Conservation (phyloP, 2,329 filamentous ascomycete genomes). For the Achaetomium macrosporum region DNA sequence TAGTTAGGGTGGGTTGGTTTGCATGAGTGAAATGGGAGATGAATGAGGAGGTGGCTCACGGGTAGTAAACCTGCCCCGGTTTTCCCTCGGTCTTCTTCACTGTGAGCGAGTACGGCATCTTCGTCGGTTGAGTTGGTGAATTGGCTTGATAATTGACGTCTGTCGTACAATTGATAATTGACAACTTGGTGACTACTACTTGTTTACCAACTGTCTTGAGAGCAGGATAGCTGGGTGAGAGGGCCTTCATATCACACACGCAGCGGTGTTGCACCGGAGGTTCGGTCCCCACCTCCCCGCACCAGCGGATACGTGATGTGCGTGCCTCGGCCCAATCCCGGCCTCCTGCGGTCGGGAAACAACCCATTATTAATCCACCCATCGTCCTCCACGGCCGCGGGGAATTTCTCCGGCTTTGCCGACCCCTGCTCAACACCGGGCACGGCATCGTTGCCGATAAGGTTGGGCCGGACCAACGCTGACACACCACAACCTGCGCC, state of each 20-base stretch:
- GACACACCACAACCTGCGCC: not conserved
- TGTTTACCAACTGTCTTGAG: too few species aligned
- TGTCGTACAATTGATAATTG: not conserved
- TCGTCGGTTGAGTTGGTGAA: constrained; percentile 10
- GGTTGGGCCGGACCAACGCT: not conserved
- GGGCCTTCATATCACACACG: not conserved
- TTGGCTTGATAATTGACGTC: not conserved
- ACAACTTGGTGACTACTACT: too few species aligned
- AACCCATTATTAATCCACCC: constrained; percentile 10
- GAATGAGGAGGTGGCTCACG: constrained; percentile 36
- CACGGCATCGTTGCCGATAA: not conserved
- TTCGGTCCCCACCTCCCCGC: constrained; percentile 16
- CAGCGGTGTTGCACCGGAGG: not conserved
- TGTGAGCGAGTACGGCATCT: constrained; percentile 52
- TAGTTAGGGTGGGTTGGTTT: constrained; percentile 8
- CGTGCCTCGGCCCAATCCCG: constrained; percentile 18
- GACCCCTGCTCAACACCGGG: not conserved
- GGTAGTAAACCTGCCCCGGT: constrained; percentile 83
- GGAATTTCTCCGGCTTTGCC: not conserved
- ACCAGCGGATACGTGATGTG: constrained; percentile 15
- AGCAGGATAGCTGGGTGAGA: too few species aligned
- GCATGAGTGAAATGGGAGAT: too few species aligned
- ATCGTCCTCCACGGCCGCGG: not conserved
- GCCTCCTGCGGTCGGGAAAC: not conserved
- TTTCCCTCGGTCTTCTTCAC: constrained; percentile 70